These are phyloP conservation scores for Flaveria floridana DNA, from an alignment of 140 eudicot species.

Conservation along the genomic window DNA sequence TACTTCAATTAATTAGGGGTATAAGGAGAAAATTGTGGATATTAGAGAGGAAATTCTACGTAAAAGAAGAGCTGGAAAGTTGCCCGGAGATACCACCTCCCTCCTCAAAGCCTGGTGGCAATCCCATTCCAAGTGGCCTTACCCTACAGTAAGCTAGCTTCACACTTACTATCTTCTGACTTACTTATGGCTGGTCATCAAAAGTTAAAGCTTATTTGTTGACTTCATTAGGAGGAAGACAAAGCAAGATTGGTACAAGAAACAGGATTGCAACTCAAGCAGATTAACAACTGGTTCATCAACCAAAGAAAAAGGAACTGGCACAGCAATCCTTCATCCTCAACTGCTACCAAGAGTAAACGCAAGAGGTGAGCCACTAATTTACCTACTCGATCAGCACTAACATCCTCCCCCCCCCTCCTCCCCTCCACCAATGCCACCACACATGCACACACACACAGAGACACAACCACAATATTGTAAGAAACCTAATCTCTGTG, in stretches of 20 bases:
- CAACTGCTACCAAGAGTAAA: conserved; percentile 68
- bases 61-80: conserved; percentile 92
- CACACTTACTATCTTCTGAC: not conserved
- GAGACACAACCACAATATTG: not conserved
- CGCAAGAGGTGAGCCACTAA: conserved; percentile 63
- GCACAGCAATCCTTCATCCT: conserved; percentile 89
- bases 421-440: no score
- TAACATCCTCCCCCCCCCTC: not conserved
- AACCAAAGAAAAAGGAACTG: conserved; percentile 95
- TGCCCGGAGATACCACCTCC: conserved; percentile 96
- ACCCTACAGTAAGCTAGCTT: conserved; percentile 72
- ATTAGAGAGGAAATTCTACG: conserved; percentile 93
- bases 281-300: conserved; percentile 94
- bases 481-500: conserved; percentile 15
- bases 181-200: conserved; percentile 18
- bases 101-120: conserved; percentile 98
- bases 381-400: not conserved
- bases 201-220: conserved; percentile 5
- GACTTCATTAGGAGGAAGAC: conserved; percentile 73
- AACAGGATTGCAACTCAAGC: conserved; percentile 92
- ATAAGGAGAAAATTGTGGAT: conserved; percentile 95
- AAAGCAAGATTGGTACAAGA: conserved; percentile 93
- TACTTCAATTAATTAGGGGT: conserved; percentile 45
- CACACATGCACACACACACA: not conserved
- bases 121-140: conserved; percentile 97